phyloP scores from a whole-genome alignment of 2,329 filamentous ascomycete genomes.

The Pseudogymnoascus sp. region DNA sequence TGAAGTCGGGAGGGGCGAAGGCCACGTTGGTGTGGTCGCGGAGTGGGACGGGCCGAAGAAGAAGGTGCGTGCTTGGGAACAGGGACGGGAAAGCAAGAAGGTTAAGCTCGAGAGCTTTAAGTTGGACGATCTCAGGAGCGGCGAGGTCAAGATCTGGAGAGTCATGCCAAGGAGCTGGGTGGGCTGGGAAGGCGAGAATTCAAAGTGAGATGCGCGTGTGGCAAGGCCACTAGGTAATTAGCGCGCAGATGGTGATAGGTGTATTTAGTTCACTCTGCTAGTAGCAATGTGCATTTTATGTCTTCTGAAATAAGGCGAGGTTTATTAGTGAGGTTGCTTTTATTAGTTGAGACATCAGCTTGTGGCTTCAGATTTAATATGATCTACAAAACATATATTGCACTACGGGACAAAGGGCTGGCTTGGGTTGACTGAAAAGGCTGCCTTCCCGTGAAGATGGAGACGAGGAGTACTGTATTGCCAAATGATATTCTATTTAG shows the following conservation, averaged over 20 bases:
- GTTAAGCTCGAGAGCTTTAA: conserved; percentile 91
- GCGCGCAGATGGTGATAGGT: neutral
- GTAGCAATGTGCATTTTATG: conserved; percentile 9
- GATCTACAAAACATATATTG: neutral
- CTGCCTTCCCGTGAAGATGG: neutral
- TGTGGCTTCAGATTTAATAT: neutral
- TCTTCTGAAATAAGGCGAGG: neutral
- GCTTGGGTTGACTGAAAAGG: neutral
- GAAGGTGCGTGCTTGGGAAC: conserved; percentile 93
- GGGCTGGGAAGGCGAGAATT: conserved; percentile 68
- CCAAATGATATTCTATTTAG: neutral
- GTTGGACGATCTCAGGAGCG: conserved; percentile 82
- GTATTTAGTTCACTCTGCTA: conserved; percentile 10
- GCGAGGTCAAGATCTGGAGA: conserved; percentile 95
- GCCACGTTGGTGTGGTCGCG: conserved; percentile 84
- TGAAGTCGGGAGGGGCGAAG: conserved; percentile 77
- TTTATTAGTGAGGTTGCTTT: neutral
- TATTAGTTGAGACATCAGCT: neutral
- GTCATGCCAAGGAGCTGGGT: conserved; percentile 91
- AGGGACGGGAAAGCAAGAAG: conserved; percentile 88
- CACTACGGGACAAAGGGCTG: neutral
- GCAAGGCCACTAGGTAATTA: neutral
- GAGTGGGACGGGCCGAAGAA: conserved; percentile 99
- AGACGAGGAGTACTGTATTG: neutral
- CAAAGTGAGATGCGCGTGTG: conserved; percentile 23